These are phyloP conservation scores for Phlyctochytrium arcticum DNA, from an alignment of 192 early-diverging fungal genomes.

Conservation along the genomic window DNA sequence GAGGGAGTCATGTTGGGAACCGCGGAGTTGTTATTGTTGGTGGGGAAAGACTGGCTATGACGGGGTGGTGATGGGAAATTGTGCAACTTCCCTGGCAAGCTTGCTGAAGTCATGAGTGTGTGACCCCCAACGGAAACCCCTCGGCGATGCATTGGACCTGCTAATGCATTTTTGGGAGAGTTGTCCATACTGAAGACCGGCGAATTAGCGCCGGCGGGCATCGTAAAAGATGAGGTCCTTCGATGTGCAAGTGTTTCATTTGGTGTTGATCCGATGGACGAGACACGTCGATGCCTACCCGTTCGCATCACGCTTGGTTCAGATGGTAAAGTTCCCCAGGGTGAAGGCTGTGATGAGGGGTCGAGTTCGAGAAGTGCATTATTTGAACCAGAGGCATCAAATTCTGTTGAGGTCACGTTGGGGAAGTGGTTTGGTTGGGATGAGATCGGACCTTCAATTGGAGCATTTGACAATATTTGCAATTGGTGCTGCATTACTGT, in stretches of 20 bases:
- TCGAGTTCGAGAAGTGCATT: no score
- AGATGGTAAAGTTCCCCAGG: constrained; percentile 21
- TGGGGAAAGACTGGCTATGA: background rate
- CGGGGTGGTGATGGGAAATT: background rate
- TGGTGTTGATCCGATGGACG: constrained; percentile 18
- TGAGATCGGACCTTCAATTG: background rate
- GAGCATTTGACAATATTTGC: background rate
- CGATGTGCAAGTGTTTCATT: background rate
- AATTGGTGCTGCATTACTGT: background rate
- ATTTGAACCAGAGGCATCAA: background rate
- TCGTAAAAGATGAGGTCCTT: background rate
- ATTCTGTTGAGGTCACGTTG: background rate
- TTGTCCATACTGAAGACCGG: background rate
- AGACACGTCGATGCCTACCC: constrained; percentile 11
- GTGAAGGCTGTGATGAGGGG: no score
- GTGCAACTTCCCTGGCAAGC: background rate
- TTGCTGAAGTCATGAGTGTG: background rate
- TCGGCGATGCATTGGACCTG: background rate
- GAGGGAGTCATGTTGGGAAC: no score
- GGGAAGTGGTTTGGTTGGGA: background rate
- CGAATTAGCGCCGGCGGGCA: background rate
- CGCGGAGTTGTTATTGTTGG: background rate
- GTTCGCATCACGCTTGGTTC: constrained; percentile 22
- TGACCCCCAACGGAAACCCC: background rate
- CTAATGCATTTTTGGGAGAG: background rate